phyloP scores from a whole-genome alignment of 2,329 filamentous ascomycete species.

The Colletotrichum sojae region DNA sequence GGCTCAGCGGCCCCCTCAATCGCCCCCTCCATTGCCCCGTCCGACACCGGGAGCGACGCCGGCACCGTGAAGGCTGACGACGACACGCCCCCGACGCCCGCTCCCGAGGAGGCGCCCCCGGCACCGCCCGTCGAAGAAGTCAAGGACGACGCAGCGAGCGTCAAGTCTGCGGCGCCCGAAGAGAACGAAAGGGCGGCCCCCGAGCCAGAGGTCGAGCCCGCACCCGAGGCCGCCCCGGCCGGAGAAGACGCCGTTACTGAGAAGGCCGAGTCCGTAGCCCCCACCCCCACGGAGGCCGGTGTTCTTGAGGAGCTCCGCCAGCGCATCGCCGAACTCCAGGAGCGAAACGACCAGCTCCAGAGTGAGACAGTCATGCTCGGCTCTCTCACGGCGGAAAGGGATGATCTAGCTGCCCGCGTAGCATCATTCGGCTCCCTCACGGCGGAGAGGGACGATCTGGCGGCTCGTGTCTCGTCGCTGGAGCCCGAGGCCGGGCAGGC shows the following conservation, averaged over 20 bases:
- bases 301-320: conserved; percentile 38
- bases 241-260: conserved; percentile 7
- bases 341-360: conserved; percentile 39
- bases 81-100: not conserved
- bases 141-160: conserved; percentile 24
- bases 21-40: conserved; percentile 10
- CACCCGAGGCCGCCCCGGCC: conserved; percentile 10
- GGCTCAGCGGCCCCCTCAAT: conserved; percentile 27
- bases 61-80: conserved; percentile 37
- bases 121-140: conserved; percentile 23
- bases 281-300: conserved; percentile 16
- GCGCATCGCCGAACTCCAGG: conserved; percentile 39
- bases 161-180: conserved; percentile 7
- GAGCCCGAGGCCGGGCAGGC: conserved; percentile 33
- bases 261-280: conserved; percentile 19
- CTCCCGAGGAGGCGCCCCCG: conserved; percentile 11
- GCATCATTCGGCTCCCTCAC: conserved; percentile 29
- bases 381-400: too few relatives aligned
- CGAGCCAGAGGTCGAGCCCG: conserved; percentile 12
- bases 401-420: too few relatives aligned
- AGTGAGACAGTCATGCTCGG: conserved; percentile 20
- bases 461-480: conserved; percentile 15
- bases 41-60: conserved; percentile 29
- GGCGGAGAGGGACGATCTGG: conserved; percentile 38
- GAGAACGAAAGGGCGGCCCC: conserved; percentile 7